Evolutionary conservation across 2,329 filamentous ascomycete genomes (phyloP).

Genomic region (Dactylellina parvicollis): DNA sequence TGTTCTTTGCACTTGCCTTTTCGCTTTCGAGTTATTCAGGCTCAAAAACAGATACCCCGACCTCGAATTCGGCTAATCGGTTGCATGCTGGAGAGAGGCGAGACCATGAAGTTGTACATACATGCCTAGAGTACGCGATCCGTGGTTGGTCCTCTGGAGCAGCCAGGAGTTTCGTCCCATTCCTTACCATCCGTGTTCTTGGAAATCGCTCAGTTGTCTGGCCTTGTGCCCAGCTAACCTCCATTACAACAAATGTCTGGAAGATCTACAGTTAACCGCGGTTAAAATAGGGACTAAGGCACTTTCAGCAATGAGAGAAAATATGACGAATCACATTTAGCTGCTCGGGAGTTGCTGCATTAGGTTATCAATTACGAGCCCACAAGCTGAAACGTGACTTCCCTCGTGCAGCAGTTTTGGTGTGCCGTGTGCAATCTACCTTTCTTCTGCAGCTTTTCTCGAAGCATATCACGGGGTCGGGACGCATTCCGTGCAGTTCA

Average conservation of each 20-base stretch:
- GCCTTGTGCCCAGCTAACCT: slow-evolving; percentile 27
- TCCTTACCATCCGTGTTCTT: slow-evolving; percentile 42
- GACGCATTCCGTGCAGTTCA: slow-evolving; percentile 8
- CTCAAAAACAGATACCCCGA: slow-evolving; percentile 25
- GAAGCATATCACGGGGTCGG: slow-evolving; percentile 49
- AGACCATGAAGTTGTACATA: background rate
- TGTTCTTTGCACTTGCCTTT: background rate
- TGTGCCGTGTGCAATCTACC: slow-evolving; percentile 44
- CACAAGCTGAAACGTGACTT: slow-evolving; percentile 53
- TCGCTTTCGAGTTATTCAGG: slow-evolving; percentile 36
- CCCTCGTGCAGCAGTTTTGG: slow-evolving; percentile 36
- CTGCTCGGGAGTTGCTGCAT: slow-evolving; percentile 42
- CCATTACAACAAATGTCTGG: slow-evolving; percentile 25
- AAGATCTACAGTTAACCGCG: slow-evolving; percentile 48
- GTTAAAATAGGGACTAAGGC: slow-evolving; percentile 43
- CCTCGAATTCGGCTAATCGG: slow-evolving; percentile 48
- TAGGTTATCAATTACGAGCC: slow-evolving; percentile 38
- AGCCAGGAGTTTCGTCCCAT: slow-evolving; percentile 22
- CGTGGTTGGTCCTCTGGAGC: slow-evolving; percentile 34
- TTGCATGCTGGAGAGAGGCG: slow-evolving; percentile 23
- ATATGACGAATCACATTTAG: slow-evolving; percentile 50
- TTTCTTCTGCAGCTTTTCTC: slow-evolving; percentile 47
- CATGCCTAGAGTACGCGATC: slow-evolving; percentile 23
- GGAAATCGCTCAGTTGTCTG: slow-evolving; percentile 49
- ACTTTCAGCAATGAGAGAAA: slow-evolving; percentile 34